These are phyloP conservation scores for Ceratocystis smalleyi DNA, from an alignment of 2,329 filamentous ascomycete species.

Conservation along the genomic window DNA sequence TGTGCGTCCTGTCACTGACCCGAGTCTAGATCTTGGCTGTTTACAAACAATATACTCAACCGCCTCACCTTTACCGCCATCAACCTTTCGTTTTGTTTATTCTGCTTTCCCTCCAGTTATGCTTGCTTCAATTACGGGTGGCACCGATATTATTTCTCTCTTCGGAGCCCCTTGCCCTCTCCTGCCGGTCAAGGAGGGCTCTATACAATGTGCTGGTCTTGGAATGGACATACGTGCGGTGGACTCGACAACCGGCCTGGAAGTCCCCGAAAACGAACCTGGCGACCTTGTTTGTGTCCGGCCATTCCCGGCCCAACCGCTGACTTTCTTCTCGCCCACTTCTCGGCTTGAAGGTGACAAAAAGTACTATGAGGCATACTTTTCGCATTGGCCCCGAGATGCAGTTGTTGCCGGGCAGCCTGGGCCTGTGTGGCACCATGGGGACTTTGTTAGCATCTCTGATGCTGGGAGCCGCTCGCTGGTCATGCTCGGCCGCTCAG, in stretches of 20 bases:
- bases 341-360: slow-evolving; percentile 37
- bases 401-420: slow-evolving; percentile 20
- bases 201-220: slow-evolving; percentile 63
- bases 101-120: slow-evolving; percentile 67
- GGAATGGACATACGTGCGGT: slow-evolving; percentile 60
- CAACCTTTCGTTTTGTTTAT: slow-evolving; percentile 85
- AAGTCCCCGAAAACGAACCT: slow-evolving; percentile 46
- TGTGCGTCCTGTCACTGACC: slow-evolving; percentile 30
- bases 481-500: slow-evolving; percentile 80
- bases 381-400: slow-evolving; percentile 26
- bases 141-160: slow-evolving; percentile 90
- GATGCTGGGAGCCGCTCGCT: slow-evolving; percentile 60
- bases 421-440: slow-evolving; percentile 70
- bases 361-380: slow-evolving; percentile 78
- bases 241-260: slow-evolving; percentile 40
- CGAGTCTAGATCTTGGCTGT: slow-evolving; percentile 43
- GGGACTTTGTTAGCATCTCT: slow-evolving; percentile 62
- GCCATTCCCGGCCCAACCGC: slow-evolving; percentile 81
- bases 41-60: slow-evolving; percentile 86
- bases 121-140: slow-evolving; percentile 83
- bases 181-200: slow-evolving; percentile 53
- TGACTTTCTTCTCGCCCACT: slow-evolving; percentile 62
- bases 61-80: slow-evolving; percentile 79
- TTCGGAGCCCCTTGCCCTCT: slow-evolving; percentile 76
- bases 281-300: slow-evolving; percentile 78